phyloP scores from a whole-genome alignment of 306 rosid genomes.

The Quercus glauca region DNA sequence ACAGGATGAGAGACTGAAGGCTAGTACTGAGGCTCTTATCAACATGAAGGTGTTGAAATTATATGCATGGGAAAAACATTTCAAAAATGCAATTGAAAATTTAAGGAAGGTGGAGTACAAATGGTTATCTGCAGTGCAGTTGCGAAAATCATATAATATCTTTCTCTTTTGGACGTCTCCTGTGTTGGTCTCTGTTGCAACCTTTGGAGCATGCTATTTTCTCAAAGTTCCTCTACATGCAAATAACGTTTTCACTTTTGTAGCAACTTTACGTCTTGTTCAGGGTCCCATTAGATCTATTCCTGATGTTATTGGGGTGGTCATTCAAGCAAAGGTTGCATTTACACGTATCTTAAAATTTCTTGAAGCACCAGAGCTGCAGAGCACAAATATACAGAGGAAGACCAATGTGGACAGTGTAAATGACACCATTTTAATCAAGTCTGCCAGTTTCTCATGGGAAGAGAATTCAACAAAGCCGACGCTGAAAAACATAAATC shows the following conservation, averaged over 20 bases:
- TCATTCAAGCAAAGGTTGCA: constrained; percentile 84
- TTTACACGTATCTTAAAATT: constrained; percentile 61
- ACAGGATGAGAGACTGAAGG: constrained; percentile 76
- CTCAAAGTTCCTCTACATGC: constrained; percentile 76
- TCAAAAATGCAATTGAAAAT: constrained; percentile 47
- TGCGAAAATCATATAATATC: constrained; percentile 46
- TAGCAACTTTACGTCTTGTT: constrained; percentile 84
- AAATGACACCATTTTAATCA: constrained; percentile 40
- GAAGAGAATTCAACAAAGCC: constrained; percentile 54
- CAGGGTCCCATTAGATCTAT: constrained; percentile 72
- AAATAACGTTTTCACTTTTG: constrained; percentile 82
- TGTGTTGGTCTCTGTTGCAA: constrained; percentile 73
- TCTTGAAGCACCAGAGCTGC: constrained; percentile 75
- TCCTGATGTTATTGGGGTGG: constrained; percentile 73
- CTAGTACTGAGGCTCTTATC: constrained; percentile 65
- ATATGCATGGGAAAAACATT: constrained; percentile 87
- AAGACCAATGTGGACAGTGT: constrained; percentile 20
- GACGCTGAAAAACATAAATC: constrained; percentile 55
- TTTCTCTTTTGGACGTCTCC: constrained; percentile 85
- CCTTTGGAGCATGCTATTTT: constrained; percentile 78
- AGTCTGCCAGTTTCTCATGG: constrained; percentile 73
- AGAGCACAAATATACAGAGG: constrained; percentile 30
- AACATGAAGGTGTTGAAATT: constrained; percentile 86
- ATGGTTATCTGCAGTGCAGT: constrained; percentile 73
- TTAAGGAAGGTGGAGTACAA: constrained; percentile 64